These are phyloP conservation scores for Hypomontagnella monticulosa DNA, from an alignment of 495 filamentous ascomycete genomes.

Conservation along the genomic window DNA sequence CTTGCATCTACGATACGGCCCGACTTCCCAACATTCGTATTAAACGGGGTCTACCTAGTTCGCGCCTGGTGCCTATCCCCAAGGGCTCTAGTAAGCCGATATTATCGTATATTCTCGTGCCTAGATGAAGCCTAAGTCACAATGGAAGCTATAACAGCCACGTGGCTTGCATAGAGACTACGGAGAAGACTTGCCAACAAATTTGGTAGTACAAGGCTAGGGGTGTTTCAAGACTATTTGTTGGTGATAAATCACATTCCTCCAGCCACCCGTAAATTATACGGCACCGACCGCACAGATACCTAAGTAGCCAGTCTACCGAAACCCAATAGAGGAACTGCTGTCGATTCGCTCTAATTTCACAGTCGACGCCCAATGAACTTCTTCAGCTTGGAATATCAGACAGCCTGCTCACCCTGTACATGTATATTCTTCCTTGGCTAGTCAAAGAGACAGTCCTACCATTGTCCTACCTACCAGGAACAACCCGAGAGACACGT, in stretches of 20 bases:
- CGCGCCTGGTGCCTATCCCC: background rate
- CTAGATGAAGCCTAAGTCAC: slow-evolving; percentile 9
- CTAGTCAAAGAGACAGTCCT: background rate
- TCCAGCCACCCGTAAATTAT: slow-evolving; percentile 27
- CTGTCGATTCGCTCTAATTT: slow-evolving; percentile 10
- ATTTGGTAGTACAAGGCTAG: slow-evolving; percentile 22
- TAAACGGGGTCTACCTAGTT: background rate
- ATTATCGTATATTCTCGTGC: slow-evolving; percentile 18
- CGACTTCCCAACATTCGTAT: slow-evolving; percentile 5
- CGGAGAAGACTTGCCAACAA: slow-evolving; percentile 11
- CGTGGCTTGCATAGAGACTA: slow-evolving; percentile 33
- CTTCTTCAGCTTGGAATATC: background rate
- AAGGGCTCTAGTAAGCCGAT: slow-evolving; percentile 9
- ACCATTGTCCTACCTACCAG: slow-evolving; percentile 20
- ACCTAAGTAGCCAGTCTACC: slow-evolving; percentile 11
- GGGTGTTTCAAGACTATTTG: slow-evolving; percentile 25
- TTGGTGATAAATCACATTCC: slow-evolving; percentile 39
- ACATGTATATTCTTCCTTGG: background rate
- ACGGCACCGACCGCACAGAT: slow-evolving; percentile 9
- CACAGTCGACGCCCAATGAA: slow-evolving; percentile 12
- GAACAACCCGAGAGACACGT: slow-evolving; percentile 4
- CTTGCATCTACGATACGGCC: slow-evolving; percentile 9
- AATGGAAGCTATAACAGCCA: slow-evolving; percentile 17
- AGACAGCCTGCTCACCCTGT: background rate
- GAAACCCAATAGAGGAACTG: slow-evolving; percentile 14